Evolutionary conservation across 495 filamentous ascomycete genomes (phyloP).

Genomic region (Neurospora pannonica): DNA sequence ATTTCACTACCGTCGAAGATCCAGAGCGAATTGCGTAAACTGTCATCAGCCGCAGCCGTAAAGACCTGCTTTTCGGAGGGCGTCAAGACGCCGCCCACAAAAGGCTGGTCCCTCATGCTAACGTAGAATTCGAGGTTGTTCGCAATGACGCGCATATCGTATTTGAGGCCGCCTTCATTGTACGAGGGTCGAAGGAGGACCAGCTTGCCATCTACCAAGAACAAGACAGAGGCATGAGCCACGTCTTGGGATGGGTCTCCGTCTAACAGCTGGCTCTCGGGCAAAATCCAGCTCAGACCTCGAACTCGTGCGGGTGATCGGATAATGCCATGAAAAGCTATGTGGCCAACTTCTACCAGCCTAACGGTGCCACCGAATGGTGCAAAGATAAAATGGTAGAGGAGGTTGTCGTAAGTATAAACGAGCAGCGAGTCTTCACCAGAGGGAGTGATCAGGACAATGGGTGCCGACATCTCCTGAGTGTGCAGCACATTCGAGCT

Average conservation of each 20-base stretch:
- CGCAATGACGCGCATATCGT: slow-evolving; percentile 94
- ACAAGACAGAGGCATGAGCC: slow-evolving; percentile 83
- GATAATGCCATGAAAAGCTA: slow-evolving; percentile 93
- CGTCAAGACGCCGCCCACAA: slow-evolving; percentile 15
- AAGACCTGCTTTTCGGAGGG: background rate
- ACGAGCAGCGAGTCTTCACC: slow-evolving; percentile 92
- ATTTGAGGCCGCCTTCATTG: slow-evolving; percentile 72
- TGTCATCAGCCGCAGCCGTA: slow-evolving; percentile 31
- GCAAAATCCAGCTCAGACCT: slow-evolving; percentile 90
- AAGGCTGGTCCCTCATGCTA: slow-evolving; percentile 78
- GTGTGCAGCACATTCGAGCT: slow-evolving; percentile 59
- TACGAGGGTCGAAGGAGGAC: slow-evolving; percentile 82
- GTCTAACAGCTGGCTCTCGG: slow-evolving; percentile 79
- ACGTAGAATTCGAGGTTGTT: slow-evolving; percentile 93
- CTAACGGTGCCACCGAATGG: slow-evolving; percentile 56
- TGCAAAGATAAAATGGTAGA: slow-evolving; percentile 89
- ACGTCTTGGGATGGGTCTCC: slow-evolving; percentile 97
- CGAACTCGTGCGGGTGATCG: slow-evolving; percentile 85
- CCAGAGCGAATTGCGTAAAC: slow-evolving; percentile 83
- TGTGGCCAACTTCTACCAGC: slow-evolving; percentile 87
- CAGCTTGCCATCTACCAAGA: slow-evolving; percentile 91
- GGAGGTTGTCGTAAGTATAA: slow-evolving; percentile 92
- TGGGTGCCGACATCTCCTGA: slow-evolving; percentile 70
- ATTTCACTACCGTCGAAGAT: slow-evolving; percentile 80
- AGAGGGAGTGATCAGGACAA: slow-evolving; percentile 75